Evolutionary conservation across 2,329 filamentous ascomycete genomes (phyloP).

Genomic region (Aureobasidium zeae): DNA sequence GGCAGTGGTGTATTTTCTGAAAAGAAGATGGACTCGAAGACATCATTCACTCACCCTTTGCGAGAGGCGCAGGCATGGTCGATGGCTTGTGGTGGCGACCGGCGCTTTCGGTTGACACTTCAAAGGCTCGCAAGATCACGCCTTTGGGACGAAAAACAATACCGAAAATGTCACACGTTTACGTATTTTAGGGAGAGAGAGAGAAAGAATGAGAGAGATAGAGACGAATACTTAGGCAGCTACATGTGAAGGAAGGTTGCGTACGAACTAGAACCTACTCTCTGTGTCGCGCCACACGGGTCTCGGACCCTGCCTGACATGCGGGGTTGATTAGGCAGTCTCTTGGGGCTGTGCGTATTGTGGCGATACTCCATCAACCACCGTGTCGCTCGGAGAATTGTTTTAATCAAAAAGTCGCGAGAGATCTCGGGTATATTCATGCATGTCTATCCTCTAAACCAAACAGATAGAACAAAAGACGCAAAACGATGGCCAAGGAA

Average conservation of each 20-base stretch:
- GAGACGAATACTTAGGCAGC: conserved; percentile 8
- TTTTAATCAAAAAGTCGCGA: too few species aligned
- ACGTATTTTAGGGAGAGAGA: background rate
- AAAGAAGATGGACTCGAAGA: background rate
- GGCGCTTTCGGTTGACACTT: background rate
- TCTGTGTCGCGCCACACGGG: background rate
- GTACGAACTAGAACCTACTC: background rate
- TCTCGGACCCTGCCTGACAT: background rate
- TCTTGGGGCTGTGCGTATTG: too few species aligned
- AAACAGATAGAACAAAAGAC: background rate
- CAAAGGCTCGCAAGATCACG: background rate
- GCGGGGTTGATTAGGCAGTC: too few species aligned
- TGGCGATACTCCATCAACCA: too few species aligned
- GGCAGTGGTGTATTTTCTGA: too few species aligned
- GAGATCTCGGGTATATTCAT: too few species aligned
- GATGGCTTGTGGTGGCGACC: background rate
- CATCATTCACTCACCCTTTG: conserved; percentile 14
- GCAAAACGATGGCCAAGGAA: background rate
- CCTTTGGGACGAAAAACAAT: background rate
- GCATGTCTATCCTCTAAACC: too few species aligned
- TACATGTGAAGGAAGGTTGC: conserved; percentile 2
- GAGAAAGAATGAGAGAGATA: background rate
- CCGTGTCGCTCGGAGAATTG: too few species aligned
- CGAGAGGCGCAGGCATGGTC: conserved; percentile 12
- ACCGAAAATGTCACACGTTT: conserved; percentile 3